Evolutionary conservation across 345 rosid species (phyloP), one percentile per base, ranked within the genome.

Genomic region (Eucalyptus coolabah): DNA sequence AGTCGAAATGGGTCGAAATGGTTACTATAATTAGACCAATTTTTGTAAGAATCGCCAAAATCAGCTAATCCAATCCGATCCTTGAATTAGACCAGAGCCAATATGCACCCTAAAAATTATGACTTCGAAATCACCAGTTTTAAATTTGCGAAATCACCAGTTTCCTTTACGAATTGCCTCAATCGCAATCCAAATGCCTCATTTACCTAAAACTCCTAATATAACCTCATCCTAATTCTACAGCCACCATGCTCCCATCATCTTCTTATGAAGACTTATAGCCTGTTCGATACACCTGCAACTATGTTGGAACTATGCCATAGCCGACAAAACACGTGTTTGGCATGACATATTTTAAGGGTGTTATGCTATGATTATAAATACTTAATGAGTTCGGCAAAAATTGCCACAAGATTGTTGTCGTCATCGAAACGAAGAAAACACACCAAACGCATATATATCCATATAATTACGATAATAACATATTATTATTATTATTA

Each of bases 1-100:
- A 0, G 9, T 24, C 2, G 0, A 4, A 54, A 54, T 28, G 28
- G 7, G 4, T 54, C 1, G 2, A 24, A 56, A 56, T 30, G 15
- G 34, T 63, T 30, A 13, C 0, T 30, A 0, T 0, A 63, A 63
- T 6, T 30, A 4, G 34, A 63, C 9, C 5, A 16, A 63, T 30
- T 63, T 15, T 0, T 32, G 2, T 28, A 1, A 63, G 72, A 30
- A 63, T 14, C 6, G 5, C 10, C 34, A 6, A 63, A 28, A 30
- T 7, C 19, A 15, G 2, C 17, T 30, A 8, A 7, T 63, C 1
- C 34, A 16, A 1, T 30, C 3, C 0, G 4, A 7, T 14, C 15
- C 8, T 0, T 4, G 2, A 15, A 63, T 63, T 30, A 32, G 37
- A 63, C 5, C 0, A 2, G 2, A 16, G 32, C 72, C 37, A 30